Evolutionary conservation across 2,329 filamentous ascomycete genomes (phyloP).

Genomic region (Stagonosporopsis tanaceti): DNA sequence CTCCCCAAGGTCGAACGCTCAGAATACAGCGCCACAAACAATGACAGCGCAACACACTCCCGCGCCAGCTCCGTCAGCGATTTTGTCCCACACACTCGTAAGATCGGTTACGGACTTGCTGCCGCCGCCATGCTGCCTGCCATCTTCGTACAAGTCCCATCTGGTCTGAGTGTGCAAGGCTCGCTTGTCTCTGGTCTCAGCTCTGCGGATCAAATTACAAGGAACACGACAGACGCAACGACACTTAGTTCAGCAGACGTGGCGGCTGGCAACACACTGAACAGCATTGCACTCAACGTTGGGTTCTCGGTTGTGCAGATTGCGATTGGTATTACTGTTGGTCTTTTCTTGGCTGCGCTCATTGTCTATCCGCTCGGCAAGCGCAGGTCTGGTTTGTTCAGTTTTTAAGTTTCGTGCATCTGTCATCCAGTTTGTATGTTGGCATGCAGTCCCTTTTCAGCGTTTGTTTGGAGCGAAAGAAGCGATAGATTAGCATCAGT

Average conservation of each 20-base stretch:
- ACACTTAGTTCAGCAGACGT: slow-evolving; percentile 47
- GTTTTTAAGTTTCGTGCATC: slow-evolving; percentile 31
- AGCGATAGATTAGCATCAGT: slow-evolving; percentile 18
- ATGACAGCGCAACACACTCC: slow-evolving; percentile 29
- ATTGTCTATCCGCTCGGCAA: slow-evolving; percentile 61
- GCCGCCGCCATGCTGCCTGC: slow-evolving; percentile 86
- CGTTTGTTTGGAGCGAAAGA: slow-evolving; percentile 12
- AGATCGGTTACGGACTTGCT: slow-evolving; percentile 75
- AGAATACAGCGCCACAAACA: slow-evolving; percentile 28
- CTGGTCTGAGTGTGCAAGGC: slow-evolving; percentile 66
- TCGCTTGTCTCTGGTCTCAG: slow-evolving; percentile 64
- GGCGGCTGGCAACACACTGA: slow-evolving; percentile 37
- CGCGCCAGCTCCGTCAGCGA: slow-evolving; percentile 35
- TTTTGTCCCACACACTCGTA: slow-evolving; percentile 43
- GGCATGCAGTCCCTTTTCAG: slow-evolving; percentile 6
- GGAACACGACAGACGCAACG: slow-evolving; percentile 56
- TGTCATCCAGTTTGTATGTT: neutral
- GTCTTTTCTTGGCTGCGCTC: slow-evolving; percentile 57
- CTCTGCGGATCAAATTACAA: slow-evolving; percentile 63
- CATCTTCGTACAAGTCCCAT: slow-evolving; percentile 76
- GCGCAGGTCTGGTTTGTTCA: slow-evolving; percentile 52
- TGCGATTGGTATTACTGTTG: slow-evolving; percentile 61
- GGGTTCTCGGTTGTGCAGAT: slow-evolving; percentile 59
- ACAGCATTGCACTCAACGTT: slow-evolving; percentile 57
- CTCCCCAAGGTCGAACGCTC: slow-evolving; percentile 30